Evolutionary conservation across 2,329 filamentous ascomycete genomes (phyloP).

Genomic region (Xylariaceae sp.): DNA sequence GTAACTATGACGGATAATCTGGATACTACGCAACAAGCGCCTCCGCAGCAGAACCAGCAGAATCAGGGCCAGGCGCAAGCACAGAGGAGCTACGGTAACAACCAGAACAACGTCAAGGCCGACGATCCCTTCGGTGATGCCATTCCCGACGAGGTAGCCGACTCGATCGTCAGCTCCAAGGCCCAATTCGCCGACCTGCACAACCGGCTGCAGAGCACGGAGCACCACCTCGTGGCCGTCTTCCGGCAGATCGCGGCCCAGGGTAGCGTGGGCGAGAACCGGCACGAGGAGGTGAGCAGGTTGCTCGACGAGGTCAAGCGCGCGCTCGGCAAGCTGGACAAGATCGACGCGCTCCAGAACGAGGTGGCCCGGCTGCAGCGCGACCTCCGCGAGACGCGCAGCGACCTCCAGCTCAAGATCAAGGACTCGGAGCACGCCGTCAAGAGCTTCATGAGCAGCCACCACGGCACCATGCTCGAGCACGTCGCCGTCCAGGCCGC

Average conservation of each 20-base stretch:
- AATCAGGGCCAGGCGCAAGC: conserved; percentile 38
- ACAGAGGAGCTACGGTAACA: conserved; percentile 33
- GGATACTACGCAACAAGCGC: conserved; percentile 38
- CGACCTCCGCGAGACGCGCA: conserved; percentile 61
- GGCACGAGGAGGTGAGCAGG: conserved; percentile 57
- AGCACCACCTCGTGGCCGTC: conserved; percentile 68
- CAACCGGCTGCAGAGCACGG: conserved; percentile 75
- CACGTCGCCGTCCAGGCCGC: conserved; percentile 50
- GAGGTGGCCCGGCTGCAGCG: conserved; percentile 58
- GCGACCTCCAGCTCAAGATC: conserved; percentile 54
- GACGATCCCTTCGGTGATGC: conserved; percentile 44
- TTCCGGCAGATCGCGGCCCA: conserved; percentile 59
- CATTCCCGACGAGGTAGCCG: conserved; percentile 52
- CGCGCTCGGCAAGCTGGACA: conserved; percentile 48
- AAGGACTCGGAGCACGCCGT: conserved; percentile 55
- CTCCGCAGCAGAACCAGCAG: conserved; percentile 38
- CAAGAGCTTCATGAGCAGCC: conserved; percentile 54
- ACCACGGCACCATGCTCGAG: conserved; percentile 53
- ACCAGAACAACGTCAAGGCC: conserved; percentile 24
- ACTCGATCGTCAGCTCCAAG: conserved; percentile 51
- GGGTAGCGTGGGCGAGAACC: conserved; percentile 55
- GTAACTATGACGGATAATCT: conserved; percentile 64
- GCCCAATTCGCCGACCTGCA: conserved; percentile 83
- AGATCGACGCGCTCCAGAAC: conserved; percentile 46
- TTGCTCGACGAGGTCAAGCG: conserved; percentile 51